These are phyloP conservation scores for Cryptococcus sp. DNA, from an alignment of 1,284 basidiomycete genomes.

Conservation along the genomic window DNA sequence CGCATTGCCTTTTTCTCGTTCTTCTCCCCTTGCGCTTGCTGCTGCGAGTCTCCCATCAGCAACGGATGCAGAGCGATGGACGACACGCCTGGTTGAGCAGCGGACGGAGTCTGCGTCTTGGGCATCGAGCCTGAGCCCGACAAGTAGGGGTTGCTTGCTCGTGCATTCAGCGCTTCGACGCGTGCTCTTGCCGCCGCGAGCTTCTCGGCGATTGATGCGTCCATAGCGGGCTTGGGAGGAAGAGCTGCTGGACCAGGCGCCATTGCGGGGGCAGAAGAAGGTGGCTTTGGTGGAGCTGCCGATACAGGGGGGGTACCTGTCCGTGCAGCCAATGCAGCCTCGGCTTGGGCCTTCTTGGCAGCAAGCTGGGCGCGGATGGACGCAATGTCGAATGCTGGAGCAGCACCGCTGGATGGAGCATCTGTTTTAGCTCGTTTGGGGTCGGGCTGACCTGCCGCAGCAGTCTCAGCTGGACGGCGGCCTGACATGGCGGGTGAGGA, in stretches of 20 bases:
- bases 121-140: constrained; percentile 32
- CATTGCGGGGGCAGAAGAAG: constrained; percentile 26
- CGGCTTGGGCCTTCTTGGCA: constrained; percentile 78
- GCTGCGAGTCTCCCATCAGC: constrained; percentile 65
- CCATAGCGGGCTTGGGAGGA: constrained; percentile 47
- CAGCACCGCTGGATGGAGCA: constrained; percentile 2
- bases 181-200: constrained; percentile 77
- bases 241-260: constrained; percentile 50
- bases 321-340: constrained; percentile 43
- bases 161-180: constrained; percentile 74
- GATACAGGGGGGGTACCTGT: constrained; percentile 37
- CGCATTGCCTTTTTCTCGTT: constrained; percentile 46
- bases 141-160: constrained; percentile 45
- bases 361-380: constrained; percentile 68
- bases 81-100: constrained; percentile 25
- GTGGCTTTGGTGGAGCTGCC: constrained; percentile 20
- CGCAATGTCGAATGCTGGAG: constrained; percentile 28
- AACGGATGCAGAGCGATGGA: constrained; percentile 79
- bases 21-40: constrained; percentile 37
- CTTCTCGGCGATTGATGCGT: constrained; percentile 66
- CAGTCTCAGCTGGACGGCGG: constrained; percentile 27
- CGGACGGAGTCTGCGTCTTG: constrained; percentile 48
- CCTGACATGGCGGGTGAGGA: constrained; percentile 21
- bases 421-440: constrained; percentile 27
- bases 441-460: constrained; percentile 28